phyloP scores from a whole-genome alignment of 129 eudicot species.

The Smallanthus sonchifolius region DNA sequence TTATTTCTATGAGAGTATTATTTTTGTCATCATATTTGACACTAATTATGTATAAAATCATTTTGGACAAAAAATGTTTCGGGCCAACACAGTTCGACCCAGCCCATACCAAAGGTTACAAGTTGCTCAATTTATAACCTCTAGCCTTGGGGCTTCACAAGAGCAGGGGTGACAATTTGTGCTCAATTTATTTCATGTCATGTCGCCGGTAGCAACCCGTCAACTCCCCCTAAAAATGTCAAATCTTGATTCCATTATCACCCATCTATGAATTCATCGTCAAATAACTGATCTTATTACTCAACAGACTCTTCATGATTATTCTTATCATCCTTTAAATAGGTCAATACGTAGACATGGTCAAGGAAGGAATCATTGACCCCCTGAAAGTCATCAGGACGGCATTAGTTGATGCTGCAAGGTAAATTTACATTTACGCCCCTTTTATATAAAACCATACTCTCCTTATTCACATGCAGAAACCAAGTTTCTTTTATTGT shows the following conservation, averaged over 20 bases:
- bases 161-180: no score
- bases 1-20: no score
- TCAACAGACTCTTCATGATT: constrained; percentile 5
- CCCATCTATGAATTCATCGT: background rate
- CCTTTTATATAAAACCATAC: background rate
- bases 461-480: background rate
- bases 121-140: no score
- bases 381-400: constrained; percentile 75
- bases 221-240: background rate
- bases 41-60: background rate
- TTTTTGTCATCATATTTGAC: no score
- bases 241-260: background rate
- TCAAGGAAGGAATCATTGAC: constrained; percentile 64
- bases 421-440: constrained; percentile 28
- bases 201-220: no score
- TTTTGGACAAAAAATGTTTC: background rate
- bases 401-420: constrained; percentile 63
- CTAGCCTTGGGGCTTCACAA: no score
- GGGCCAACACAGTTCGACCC: background rate
- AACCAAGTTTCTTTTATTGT: background rate
- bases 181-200: no score
- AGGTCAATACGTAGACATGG: constrained; percentile 70
- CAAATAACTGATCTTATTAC: background rate
- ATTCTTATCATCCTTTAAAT: constrained; percentile 2
- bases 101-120: no score